Evolutionary conservation across 2,329 filamentous ascomycete species (phyloP).

Genomic region (Epichloe aotearoae): DNA sequence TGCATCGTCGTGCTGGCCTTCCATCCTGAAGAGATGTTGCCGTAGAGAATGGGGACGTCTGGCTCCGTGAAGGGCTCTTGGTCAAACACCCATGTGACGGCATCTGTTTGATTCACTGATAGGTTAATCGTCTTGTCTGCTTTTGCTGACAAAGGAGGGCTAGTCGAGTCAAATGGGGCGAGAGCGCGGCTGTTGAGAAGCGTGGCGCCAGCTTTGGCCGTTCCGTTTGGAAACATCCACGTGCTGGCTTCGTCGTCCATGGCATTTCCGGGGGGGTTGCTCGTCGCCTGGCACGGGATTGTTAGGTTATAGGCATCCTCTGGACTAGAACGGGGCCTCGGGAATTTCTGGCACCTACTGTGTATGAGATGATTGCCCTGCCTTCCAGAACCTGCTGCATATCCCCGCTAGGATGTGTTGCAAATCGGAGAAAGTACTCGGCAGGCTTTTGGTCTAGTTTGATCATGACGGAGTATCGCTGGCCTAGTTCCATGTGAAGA

Average conservation of each 20-base stretch:
- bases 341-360: background rate
- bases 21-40: conserved; percentile 1
- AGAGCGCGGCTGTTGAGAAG: background rate
- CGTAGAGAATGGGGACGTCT: background rate
- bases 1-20: conserved; percentile 2
- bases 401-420: conserved; percentile 1
- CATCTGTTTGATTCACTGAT: conserved; percentile 1
- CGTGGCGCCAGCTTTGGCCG: background rate
- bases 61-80: background rate
- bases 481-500: conserved; percentile 2
- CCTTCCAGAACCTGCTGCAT: conserved; percentile 4
- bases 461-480: conserved; percentile 5
- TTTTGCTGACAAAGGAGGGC: background rate
- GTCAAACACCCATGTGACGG: conserved; percentile 1
- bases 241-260: background rate
- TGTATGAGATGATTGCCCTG: background rate
- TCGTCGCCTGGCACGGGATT: no score
- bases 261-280: background rate
- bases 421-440: conserved; percentile 1
- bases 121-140: conserved; percentile 1
- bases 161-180: background rate
- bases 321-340: no score
- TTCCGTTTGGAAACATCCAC: conserved; percentile 2
- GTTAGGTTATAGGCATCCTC: no score
- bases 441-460: conserved; percentile 3